Percentiles rank a stretch among this genome's conserved stretches.
Conservation (phyloP, 2,329 filamentous ascomycete genomes). For the Hortaea werneckii region DNA sequence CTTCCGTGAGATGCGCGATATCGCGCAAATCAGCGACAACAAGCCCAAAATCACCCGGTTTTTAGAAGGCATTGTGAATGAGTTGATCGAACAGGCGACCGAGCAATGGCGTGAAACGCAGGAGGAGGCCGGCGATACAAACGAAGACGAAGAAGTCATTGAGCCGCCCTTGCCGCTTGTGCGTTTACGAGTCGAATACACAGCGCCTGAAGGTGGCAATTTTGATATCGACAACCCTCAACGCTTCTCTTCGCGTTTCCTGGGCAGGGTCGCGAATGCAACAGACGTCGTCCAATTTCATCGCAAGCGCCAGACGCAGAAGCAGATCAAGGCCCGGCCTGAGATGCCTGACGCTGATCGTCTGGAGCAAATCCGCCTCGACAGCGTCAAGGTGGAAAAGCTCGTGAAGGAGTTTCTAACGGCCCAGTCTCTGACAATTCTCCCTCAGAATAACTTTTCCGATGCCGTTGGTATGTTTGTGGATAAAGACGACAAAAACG, state of each 20-base stretch:
- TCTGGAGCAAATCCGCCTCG: conserved; percentile 49
- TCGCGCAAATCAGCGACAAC: conserved; percentile 77
- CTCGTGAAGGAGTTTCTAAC: conserved; percentile 80
- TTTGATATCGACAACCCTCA: conserved; percentile 94
- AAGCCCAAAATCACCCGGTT: conserved; percentile 67
- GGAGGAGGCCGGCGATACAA: conserved; percentile 42
- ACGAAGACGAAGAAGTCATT: conserved; percentile 45
- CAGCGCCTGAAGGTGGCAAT: conserved; percentile 69
- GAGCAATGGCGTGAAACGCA: conserved; percentile 73
- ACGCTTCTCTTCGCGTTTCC: conserved; percentile 86
- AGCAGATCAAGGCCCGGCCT: conserved; percentile 39
- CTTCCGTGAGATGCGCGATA: conserved; percentile 63
- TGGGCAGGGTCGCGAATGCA: conserved; percentile 81
- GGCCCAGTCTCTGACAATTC: conserved; percentile 80
- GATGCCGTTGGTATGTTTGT: conserved; percentile 91
- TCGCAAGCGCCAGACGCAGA: conserved; percentile 61
- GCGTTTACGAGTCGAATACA: conserved; percentile 82
- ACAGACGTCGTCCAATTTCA: conserved; percentile 93
- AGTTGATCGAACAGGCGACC: conserved; percentile 78
- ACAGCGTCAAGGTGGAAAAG: conserved; percentile 77
- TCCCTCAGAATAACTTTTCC: conserved; percentile 85
- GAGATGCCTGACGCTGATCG: conserved; percentile 56
- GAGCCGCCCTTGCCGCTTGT: conserved; percentile 72
- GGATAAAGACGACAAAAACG: conserved; percentile 88
- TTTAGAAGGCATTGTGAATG: conserved; percentile 68